phyloP scores from a whole-genome alignment of 2,329 filamentous ascomycete genomes.

The Rosellinia necatrix region DNA sequence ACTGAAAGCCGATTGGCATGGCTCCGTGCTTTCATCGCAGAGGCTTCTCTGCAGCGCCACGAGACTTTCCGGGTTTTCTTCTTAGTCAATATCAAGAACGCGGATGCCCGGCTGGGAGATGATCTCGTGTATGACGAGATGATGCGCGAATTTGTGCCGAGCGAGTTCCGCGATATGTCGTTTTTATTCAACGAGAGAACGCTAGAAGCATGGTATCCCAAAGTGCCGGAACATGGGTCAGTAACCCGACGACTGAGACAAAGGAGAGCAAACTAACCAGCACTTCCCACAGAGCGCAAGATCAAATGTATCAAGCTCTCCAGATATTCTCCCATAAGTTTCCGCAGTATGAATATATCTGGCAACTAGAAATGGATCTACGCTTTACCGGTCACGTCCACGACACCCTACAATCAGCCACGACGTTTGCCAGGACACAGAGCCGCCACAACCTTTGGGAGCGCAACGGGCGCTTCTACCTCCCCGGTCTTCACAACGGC shows the following conservation, averaged over 20 bases:
- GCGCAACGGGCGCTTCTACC: slow-evolving; percentile 73
- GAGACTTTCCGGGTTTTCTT: slow-evolving; percentile 65
- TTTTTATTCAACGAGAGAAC: slow-evolving; percentile 70
- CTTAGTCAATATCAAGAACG: slow-evolving; percentile 63
- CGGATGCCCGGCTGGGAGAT: slow-evolving; percentile 59
- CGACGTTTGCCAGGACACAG: slow-evolving; percentile 66
- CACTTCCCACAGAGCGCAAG: slow-evolving; percentile 16
- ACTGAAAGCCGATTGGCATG: slow-evolving; percentile 62
- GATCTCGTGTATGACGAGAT: slow-evolving; percentile 55
- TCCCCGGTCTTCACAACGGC: slow-evolving; percentile 65
- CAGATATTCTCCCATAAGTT: slow-evolving; percentile 63
- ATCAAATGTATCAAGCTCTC: slow-evolving; percentile 33
- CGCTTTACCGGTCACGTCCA: slow-evolving; percentile 66
- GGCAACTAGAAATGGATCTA: slow-evolving; percentile 71
- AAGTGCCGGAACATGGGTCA: slow-evolving; percentile 53
- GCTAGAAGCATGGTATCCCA: slow-evolving; percentile 67
- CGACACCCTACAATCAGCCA: slow-evolving; percentile 48
- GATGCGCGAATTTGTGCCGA: slow-evolving; percentile 56
- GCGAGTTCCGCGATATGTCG: slow-evolving; percentile 69
- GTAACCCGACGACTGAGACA: background rate
- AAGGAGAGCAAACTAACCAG: background rate
- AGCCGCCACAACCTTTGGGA: slow-evolving; percentile 74
- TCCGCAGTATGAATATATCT: slow-evolving; percentile 62
- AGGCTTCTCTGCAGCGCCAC: slow-evolving; percentile 62
- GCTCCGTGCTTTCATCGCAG: slow-evolving; percentile 65